Conservation (phyloP, 2,329 filamentous ascomycete species). For the Aspergillus terreus region DNA sequence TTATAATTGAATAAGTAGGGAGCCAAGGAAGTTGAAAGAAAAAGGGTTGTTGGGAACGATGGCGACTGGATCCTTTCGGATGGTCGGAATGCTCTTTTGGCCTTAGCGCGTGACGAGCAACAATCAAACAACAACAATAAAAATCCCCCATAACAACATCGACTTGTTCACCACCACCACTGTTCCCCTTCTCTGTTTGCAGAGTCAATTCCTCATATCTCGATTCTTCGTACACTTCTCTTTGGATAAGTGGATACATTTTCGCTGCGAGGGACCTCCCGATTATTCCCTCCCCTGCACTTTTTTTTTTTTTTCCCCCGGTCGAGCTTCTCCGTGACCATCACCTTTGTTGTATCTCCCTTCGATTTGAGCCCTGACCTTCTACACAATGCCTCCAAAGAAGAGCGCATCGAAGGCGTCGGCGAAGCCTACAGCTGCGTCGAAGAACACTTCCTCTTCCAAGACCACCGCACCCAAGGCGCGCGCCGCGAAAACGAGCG, state of each 20-base stretch:
- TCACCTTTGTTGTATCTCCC: background rate
- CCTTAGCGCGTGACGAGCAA: slow-evolving; percentile 6
- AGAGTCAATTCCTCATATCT: background rate
- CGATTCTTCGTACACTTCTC: too few species aligned
- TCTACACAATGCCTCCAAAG: slow-evolving; percentile 27
- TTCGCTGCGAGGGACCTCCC: too few species aligned
- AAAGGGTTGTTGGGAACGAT: background rate
- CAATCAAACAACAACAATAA: slow-evolving; percentile 5
- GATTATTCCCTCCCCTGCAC: background rate
- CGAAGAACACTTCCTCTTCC: slow-evolving; percentile 16
- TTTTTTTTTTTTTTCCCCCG: slow-evolving; percentile 1
- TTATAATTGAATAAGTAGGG: too few species aligned
- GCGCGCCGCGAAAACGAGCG: slow-evolving; percentile 20
- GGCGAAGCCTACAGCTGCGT: slow-evolving; percentile 10
- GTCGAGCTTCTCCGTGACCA: background rate
- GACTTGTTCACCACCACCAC: background rate
- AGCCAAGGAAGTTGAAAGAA: background rate
- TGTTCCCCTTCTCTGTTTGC: background rate
- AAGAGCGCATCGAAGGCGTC: slow-evolving; percentile 22
- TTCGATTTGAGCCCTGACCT: background rate
- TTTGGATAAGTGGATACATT: too few species aligned
- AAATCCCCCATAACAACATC: background rate
- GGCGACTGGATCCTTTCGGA: background rate
- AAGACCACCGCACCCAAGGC: slow-evolving; percentile 21
- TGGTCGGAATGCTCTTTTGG: background rate